Conservation (phyloP, 116 monocot species). For the Trichopus zeylanicus region DNA sequence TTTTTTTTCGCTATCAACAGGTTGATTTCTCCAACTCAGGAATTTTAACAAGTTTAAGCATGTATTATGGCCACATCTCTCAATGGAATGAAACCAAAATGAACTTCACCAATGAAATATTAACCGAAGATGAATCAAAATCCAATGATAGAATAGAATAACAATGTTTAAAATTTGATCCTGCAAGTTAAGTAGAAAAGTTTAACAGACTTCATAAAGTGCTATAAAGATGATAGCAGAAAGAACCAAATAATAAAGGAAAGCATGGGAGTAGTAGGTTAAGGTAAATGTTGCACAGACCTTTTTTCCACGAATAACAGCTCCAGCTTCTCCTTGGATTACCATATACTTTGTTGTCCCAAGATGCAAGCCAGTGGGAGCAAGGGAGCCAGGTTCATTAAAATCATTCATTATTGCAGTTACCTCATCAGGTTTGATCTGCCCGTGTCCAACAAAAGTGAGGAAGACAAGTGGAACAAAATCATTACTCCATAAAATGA, state of each 20-base stretch:
- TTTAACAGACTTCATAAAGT: background rate
- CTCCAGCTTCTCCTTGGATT: constrained; percentile 1
- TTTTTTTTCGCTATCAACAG: too few species aligned
- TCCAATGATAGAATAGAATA: background rate
- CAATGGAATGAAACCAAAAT: too few species aligned
- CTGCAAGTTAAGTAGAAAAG: too few species aligned
- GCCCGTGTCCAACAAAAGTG: background rate
- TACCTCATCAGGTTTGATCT: constrained; percentile 42
- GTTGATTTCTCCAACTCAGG: too few species aligned
- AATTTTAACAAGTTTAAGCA: too few species aligned
- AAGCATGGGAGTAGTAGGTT: too few species aligned
- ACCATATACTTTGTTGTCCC: constrained; percentile 16
- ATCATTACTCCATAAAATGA: background rate
- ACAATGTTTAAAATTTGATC: background rate
- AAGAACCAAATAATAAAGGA: too few species aligned
- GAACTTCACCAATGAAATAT: too few species aligned
- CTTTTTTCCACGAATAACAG: constrained; percentile 50
- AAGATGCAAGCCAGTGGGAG: constrained; percentile 42
- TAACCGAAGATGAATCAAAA: background rate
- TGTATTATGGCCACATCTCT: too few species aligned
- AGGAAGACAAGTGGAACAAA: background rate
- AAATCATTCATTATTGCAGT: constrained; percentile 39
- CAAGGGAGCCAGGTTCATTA: constrained; percentile 43
- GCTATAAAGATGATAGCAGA: too few species aligned
- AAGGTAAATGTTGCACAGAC: too few species aligned